A percentile compares a stretch with the other conserved stretches of the same genome.
These are phyloP conservation scores for Euphrasia confusa DNA, from an alignment of 257 asterid genomes.

Conservation along the genomic window DNA sequence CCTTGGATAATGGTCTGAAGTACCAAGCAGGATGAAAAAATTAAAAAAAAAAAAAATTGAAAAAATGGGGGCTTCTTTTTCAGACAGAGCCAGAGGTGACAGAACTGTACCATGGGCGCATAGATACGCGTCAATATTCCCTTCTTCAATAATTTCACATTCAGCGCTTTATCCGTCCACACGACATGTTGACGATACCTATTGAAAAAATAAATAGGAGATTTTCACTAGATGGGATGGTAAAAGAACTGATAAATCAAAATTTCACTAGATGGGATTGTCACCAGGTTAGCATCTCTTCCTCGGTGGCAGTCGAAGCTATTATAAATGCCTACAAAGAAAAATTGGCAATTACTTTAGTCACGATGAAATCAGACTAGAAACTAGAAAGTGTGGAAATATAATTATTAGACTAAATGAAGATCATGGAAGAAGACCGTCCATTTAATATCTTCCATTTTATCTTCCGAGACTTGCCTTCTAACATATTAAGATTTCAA, in stretches of 20 bases:
- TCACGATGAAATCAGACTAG: conserved; percentile 17
- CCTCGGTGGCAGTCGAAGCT: conserved; percentile 97
- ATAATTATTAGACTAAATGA: conserved; percentile 10
- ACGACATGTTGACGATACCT: conserved; percentile 96
- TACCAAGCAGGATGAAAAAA: conserved; percentile 8
- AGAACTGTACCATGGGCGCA: conserved; percentile 86
- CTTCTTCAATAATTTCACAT: conserved; percentile 83
- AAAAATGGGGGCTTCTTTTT: neutral
- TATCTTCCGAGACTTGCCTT: neutral
- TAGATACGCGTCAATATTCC: conserved; percentile 85
- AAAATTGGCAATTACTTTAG: conserved; percentile 8
- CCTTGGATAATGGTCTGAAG: conserved; percentile 85
- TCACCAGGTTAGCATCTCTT: conserved; percentile 91
- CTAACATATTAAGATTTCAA: conserved; percentile 2
- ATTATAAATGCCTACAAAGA: conserved; percentile 73
- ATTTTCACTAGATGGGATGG: neutral
- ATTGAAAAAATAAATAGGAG: conserved; percentile 28
- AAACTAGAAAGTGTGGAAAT: neutral
- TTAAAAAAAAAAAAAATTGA: neutral
- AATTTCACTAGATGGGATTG: neutral
- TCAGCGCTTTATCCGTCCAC: conserved; percentile 71
- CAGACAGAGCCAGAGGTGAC: neutral
- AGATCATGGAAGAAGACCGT: neutral
- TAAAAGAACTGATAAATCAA: neutral
- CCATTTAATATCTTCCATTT: neutral